Evolutionary conservation across 495 filamentous ascomycete species (phyloP).

Genomic region (Evernia prunastri): DNA sequence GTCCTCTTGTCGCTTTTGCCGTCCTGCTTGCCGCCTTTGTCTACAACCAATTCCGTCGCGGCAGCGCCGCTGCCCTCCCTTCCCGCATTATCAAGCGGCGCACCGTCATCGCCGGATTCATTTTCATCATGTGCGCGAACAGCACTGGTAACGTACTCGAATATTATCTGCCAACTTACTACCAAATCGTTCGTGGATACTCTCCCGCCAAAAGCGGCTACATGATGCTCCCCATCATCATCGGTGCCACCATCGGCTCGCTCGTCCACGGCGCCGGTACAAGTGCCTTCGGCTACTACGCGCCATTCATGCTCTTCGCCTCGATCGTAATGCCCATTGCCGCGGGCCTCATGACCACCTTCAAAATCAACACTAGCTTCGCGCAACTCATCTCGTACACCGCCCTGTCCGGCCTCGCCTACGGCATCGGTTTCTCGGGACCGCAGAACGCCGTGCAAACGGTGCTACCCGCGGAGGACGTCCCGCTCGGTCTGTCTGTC

Average conservation of each 20-base stretch:
- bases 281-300: conserved; percentile 11
- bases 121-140: conserved; percentile 1
- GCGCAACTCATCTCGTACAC: not conserved
- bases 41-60: not conserved
- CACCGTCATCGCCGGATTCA: not conserved
- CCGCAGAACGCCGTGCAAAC: not conserved
- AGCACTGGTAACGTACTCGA: not conserved
- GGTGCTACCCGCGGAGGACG: not conserved
- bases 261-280: conserved; percentile 32
- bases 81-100: not conserved
- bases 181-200: not conserved
- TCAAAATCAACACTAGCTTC: not conserved
- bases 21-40: not conserved
- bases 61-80: not conserved
- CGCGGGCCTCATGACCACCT: not conserved
- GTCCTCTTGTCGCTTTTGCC: not conserved
- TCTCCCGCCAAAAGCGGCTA: not conserved
- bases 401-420: not conserved
- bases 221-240: conserved; percentile 44
- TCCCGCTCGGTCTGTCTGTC: not conserved
- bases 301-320: not conserved
- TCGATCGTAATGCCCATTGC: not conserved
- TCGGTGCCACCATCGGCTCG: conserved; percentile 17
- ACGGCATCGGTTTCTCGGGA: not conserved
- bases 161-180: not conserved